These are phyloP conservation scores for Aegilops bicornis DNA, from an alignment of 176 grass and related monocot species.

Conservation along the genomic window DNA sequence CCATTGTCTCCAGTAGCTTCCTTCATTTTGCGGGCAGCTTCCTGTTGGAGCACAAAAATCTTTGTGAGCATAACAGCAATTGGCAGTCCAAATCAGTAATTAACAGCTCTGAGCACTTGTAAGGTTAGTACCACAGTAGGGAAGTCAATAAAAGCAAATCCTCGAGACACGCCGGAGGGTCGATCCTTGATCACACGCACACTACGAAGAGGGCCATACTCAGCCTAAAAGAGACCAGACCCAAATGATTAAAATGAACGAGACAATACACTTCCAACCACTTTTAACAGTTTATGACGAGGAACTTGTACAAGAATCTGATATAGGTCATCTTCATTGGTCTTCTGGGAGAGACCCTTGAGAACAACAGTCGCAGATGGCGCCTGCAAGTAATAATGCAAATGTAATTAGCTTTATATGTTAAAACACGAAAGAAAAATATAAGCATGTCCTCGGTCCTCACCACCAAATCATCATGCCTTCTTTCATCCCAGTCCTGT, in stretches of 20 bases:
- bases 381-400: conserved; percentile 53
- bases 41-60: conserved; percentile 44
- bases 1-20: conserved; percentile 69
- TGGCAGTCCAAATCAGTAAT: conserved; percentile 11
- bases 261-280: conserved; percentile 56
- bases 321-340: conserved; percentile 92
- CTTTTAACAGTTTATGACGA: conserved; percentile 50
- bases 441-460: conserved; percentile 33
- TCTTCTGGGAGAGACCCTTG: conserved; percentile 82
- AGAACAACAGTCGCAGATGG: conserved; percentile 92
- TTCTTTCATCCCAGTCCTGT: conserved; percentile 72
- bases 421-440: neutral
- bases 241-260: conserved; percentile 53
- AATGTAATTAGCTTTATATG: conserved; percentile 16
- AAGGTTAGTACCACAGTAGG: conserved; percentile 76
- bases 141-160: conserved; percentile 99
- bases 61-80: conserved; percentile 33
- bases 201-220: conserved; percentile 95
- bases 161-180: conserved; percentile 75
- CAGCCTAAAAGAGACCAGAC: conserved; percentile 87
- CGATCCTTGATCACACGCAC: conserved; percentile 96
- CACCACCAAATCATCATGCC: conserved; percentile 72
- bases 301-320: conserved; percentile 84
- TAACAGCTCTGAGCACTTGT: conserved; percentile 15
- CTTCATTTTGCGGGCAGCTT: conserved; percentile 91